Base-by-base conservation (phyloP, 352 stramenopile genomes). In the Ophiocytium majus region DNA sequence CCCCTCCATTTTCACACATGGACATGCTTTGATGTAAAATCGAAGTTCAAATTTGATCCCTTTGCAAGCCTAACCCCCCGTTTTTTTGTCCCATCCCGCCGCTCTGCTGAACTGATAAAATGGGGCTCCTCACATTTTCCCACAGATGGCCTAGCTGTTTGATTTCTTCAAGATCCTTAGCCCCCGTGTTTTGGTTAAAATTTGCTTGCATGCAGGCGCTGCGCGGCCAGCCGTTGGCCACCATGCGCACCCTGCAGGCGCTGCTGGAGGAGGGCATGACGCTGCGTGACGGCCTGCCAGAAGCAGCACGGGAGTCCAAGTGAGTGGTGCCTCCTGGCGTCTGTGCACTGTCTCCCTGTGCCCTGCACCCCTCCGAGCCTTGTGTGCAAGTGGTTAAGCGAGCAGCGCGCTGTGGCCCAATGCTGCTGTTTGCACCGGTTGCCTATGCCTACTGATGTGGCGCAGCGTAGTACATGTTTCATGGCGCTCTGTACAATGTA, bases 211-310 rank as follows among this genome's bases (percentile, higher is more conserved):
- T 57, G 43, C 43, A 57, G 43, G 43, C 43, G 43, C 5, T 57
- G 5, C 43, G 43, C 43, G 43, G 43, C 43, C 5, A 57, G 5
- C 43, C 43, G 5, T 14, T 14, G 5, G 43, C 14, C 43, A 14
- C 43, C 43, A 5, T 57, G 43, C 43, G 5, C 14, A 14, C 43
- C 43, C 43, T 57, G 43, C 5, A 14, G 43, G 43, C 43, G 43
- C 43, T 57, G 43, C 43, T 14, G 5, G 43, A 5, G 43, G 43
- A 86, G 83, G 83, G 83, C 34, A 31, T 43, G 49, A 34, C 36
- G 33, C 50, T 86, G 33, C 83, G 83, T 31, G 35, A 50, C 28
- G 76, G 63, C 35, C 83, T 86, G 63, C 83, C 83, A 14, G 71
- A 86, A 63, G 75, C 82, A 10, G 83, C 83, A 9, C 83, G 80